These are phyloP conservation scores for Fusarium sp. DNA, from an alignment of 2,329 filamentous ascomycete species.

Conservation along the genomic window DNA sequence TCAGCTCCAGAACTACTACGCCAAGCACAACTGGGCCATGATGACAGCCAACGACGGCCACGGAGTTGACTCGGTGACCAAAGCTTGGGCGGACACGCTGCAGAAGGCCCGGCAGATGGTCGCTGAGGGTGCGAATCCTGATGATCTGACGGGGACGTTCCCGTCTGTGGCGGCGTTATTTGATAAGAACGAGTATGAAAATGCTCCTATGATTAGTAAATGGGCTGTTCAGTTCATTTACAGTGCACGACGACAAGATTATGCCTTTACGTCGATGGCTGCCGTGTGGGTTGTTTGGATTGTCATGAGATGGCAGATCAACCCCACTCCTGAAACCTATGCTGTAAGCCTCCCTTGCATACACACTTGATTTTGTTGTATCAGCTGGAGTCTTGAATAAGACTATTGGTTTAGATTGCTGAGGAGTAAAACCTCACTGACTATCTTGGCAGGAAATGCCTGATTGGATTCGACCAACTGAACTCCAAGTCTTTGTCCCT, in stretches of 20 bases:
- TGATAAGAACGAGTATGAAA: slow-evolving; percentile 26
- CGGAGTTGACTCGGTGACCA: slow-evolving; percentile 20
- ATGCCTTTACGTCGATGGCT: slow-evolving; percentile 24
- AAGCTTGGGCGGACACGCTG: slow-evolving; percentile 29
- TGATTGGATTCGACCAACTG: slow-evolving; percentile 17
- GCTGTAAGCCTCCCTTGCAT: neutral
- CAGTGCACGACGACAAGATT: slow-evolving; percentile 9
- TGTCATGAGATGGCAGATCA: slow-evolving; percentile 25
- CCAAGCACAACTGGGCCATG: slow-evolving; percentile 29
- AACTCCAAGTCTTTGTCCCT: slow-evolving; percentile 24
- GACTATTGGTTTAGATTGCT: no score
- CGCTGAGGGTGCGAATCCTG: slow-evolving; percentile 2
- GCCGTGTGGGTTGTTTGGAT: slow-evolving; percentile 23
- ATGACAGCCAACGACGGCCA: slow-evolving; percentile 29
- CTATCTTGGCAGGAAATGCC: slow-evolving; percentile 7
- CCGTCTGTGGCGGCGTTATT: slow-evolving; percentile 24
- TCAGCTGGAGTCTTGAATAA: no score
- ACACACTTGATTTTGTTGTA: no score
- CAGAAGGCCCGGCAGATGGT: slow-evolving; percentile 21
- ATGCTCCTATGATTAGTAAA: slow-evolving; percentile 25
- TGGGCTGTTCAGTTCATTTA: slow-evolving; percentile 38
- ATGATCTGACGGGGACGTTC: slow-evolving; percentile 19
- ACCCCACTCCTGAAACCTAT: slow-evolving; percentile 21
- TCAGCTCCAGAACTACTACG: slow-evolving; percentile 24
- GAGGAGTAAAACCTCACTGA: neutral